A percentile compares a stretch with the other conserved stretches of the same genome.
phyloP scores from a whole-genome alignment of 345 rosid species.

The Rhizophora mangle region DNA sequence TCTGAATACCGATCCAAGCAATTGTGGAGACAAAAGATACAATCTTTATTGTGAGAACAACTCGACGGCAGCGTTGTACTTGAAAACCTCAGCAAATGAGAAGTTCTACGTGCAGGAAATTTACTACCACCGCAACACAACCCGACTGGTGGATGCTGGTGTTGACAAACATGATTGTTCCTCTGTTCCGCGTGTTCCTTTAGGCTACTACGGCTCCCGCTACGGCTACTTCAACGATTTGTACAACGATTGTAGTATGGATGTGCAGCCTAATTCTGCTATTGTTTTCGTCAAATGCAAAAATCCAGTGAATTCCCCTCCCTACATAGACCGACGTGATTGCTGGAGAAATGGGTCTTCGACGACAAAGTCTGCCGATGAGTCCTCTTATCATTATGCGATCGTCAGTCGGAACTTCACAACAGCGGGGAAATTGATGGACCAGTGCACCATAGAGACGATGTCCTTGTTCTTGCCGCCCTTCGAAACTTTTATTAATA shows the following conservation, averaged over 20 bases:
- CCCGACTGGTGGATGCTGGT: constrained; percentile 10
- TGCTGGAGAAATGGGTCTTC: no score
- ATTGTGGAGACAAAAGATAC: neutral
- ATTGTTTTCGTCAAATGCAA: no score
- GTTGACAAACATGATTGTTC: neutral
- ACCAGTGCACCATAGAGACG: neutral
- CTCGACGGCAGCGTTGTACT: neutral
- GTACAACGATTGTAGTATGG: no score
- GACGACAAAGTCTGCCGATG: neutral
- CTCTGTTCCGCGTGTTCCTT: neutral
- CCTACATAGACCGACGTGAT: neutral
- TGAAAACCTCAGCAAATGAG: no score
- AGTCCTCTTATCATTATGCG: neutral
- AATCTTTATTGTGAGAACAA: constrained; percentile 5
- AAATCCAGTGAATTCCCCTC: neutral
- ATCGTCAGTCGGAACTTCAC: neutral
- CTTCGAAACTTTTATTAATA: neutral
- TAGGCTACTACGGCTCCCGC: neutral
- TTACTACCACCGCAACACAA: neutral
- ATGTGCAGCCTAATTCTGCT: rapidly evolving
- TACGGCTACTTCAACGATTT: no score
- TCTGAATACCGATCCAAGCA: constrained; percentile 3
- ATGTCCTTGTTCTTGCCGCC: neutral
- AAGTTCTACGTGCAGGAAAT: constrained; percentile 5
- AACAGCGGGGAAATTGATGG: neutral